Base-by-base conservation (phyloP, 2,329 filamentous ascomycete genomes). In the Fusarium domesticum region DNA sequence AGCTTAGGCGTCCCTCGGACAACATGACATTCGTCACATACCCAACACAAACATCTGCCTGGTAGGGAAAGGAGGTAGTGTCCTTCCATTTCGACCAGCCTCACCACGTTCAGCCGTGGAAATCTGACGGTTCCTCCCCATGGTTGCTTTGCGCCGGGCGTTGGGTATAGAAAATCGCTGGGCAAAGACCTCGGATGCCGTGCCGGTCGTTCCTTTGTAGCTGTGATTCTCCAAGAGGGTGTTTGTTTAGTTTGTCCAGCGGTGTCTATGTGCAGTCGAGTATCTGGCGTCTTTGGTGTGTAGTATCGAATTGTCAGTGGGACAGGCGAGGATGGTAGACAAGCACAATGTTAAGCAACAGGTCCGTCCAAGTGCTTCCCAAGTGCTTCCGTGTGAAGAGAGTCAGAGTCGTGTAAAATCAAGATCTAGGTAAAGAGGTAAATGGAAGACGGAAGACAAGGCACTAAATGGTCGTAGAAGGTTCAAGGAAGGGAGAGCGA, bases 31-130 rank as follows among this genome's bases (percentile, higher is more conserved):
- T 30, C 14, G 16, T 17, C 19, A 36, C 43, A 36, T 70, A 78
- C 75, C 75, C 36, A 78, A 64, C 44, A 79, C 73, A 56, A 77
- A 71, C 70, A 79, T 71, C 57, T 79, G 76, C 55, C 64, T 60
- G 32, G 62, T 53, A 37, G 71, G 70, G 39, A 71, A 71, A 6
- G 67, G 60, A 19, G 63, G 64, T 31, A 56, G 43, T 32, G 52
- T 48, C 23, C 52, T 55, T 36, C 46, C 52, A 45, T 50, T 52
- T 39, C 55, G 51, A 23, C 48, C 49, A 37, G 57, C 42, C 17
- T 45, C 46, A 17, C 54, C 53, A 43, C 54, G 51, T 48, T 54
- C 56, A 48, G 44, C 51, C 43, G 57, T 47, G 46, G 47, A 43
- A 40, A 52, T 45, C 31, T 57, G 50, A 45, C 43, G 52, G 43